Base-by-base conservation (phyloP, 1,139 yeast species). In the Yamadazyma trypodendri region DNA sequence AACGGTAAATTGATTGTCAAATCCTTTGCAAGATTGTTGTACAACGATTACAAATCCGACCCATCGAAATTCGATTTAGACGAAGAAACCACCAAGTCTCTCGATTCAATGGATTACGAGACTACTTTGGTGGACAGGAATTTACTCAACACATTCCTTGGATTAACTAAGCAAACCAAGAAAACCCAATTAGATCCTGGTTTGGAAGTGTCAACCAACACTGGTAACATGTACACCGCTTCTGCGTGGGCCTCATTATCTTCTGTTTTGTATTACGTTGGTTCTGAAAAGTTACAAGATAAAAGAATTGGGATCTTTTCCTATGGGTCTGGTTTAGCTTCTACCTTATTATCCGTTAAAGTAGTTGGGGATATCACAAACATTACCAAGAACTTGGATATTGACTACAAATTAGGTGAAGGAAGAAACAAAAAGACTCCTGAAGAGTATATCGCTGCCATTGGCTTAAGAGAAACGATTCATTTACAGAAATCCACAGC, bases 201-300 rank as follows among this genome's bases (percentile, higher is more conserved):
- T 23, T 73, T 92, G 62, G 73, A 70, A 51, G 90, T 90, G 34
- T 94, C 98, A 56, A 92, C 97, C 51, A 90, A 92, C 69, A 89
- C 96, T 46, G 99, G 99, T 68, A 94, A 94, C 77, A 86, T 90
- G 90, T 94, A 94, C 77, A 88, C 97, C 34, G 98, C 94, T 47
- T 87, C 96, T 31, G 81, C 89, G 38, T 94, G 88, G 79, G 83
- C 95, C 32, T 79, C 96, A 8, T 75, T 94, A 46, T 77, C 92
- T 24, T 90, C 98, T 12, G 70, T 88, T 47, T 72, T 94, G 53
- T 80, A 77, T 60, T 84, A 72, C 57, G 86, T 83, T 47, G 92
- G 89, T 32, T 73, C 78, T 39, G 94, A 82, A 36, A 68, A 76
- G 38, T 76, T 90, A 52, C 87, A 81, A 61, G 78, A 77, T 55